phyloP scores from a whole-genome alignment of 2,329 filamentous ascomycete genomes.

The Eutypa lata region DNA sequence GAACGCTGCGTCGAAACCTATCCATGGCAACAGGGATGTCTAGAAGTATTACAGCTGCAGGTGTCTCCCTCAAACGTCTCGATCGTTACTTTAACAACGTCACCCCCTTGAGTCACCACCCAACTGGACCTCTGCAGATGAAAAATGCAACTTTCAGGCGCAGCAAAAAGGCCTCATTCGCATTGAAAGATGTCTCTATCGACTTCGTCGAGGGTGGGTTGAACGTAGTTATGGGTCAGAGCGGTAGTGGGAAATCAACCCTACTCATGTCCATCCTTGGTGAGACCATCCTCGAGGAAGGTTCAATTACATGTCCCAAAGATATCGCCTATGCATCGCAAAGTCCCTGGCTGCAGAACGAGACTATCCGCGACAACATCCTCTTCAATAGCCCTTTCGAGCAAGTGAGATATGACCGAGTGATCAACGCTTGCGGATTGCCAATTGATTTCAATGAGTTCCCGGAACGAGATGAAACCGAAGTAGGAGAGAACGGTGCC shows the following conservation, averaged over 20 bases:
- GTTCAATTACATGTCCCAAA: conserved; percentile 44
- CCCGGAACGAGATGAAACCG: conserved; percentile 46
- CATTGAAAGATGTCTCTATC: conserved; percentile 45
- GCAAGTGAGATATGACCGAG: conserved; percentile 48
- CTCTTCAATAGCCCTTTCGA: conserved; percentile 52
- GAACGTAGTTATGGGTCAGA: conserved; percentile 52
- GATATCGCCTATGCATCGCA: conserved; percentile 58
- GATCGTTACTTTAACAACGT: conserved; percentile 53
- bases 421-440: conserved; percentile 55
- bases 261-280: conserved; percentile 52
- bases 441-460: conserved; percentile 49
- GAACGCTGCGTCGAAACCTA: conserved; percentile 51
- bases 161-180: conserved; percentile 48
- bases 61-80: conserved; percentile 48
- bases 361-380: conserved; percentile 53
- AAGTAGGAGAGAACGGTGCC: conserved; percentile 53
- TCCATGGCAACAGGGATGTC: conserved; percentile 46
- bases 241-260: conserved; percentile 57
- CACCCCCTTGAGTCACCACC: conserved; percentile 44
- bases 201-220: conserved; percentile 52
- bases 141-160: conserved; percentile 45
- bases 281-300: conserved; percentile 49
- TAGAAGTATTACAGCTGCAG: conserved; percentile 37
- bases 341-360: conserved; percentile 56
- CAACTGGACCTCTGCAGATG: conserved; percentile 47